A percentile compares a stretch with the other conserved stretches of the same genome.
Evolutionary conservation across 208 protist species (phyloP).

Genomic region (Leptomonas pyrrhocoris): DNA sequence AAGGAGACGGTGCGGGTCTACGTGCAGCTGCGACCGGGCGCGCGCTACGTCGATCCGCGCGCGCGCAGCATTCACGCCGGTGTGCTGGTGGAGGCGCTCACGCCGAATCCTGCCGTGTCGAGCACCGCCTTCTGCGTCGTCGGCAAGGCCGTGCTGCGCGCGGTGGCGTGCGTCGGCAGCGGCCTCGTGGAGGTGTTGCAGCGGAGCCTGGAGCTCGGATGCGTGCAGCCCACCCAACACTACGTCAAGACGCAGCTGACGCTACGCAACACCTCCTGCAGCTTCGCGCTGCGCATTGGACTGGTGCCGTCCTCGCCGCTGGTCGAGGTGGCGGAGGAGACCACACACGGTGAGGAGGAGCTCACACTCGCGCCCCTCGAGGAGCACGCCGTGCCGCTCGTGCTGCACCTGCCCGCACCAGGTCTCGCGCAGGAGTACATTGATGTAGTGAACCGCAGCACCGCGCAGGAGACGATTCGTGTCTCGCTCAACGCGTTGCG

Average conservation of each 20-base stretch:
- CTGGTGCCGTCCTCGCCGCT: constrained; percentile 40
- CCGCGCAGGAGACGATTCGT: constrained; percentile 57
- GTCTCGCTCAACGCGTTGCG: constrained; percentile 51
- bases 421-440: constrained; percentile 69
- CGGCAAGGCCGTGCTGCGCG: constrained; percentile 45
- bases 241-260: constrained; percentile 39
- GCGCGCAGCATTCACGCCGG: constrained; percentile 60
- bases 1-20: constrained; percentile 78
- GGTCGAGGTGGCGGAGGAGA: constrained; percentile 33
- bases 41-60: constrained; percentile 43
- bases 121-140: constrained; percentile 50
- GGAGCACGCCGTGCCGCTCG: constrained; percentile 47
- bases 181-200: constrained; percentile 50
- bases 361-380: constrained; percentile 45
- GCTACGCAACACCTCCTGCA: constrained; percentile 68
- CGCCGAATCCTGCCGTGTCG: constrained; percentile 35
- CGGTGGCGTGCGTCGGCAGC: constrained; percentile 57
- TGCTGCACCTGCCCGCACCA: constrained; percentile 45
- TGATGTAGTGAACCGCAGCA: constrained; percentile 68
- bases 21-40: constrained; percentile 64
- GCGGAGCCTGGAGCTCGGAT: constrained; percentile 50
- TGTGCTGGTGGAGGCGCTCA: constrained; percentile 76
- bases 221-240: constrained; percentile 44
- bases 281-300: constrained; percentile 53
- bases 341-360: constrained; percentile 27